phyloP scores from a whole-genome alignment of 1,284 basidiomycete species.

The Leccinum fallax region DNA sequence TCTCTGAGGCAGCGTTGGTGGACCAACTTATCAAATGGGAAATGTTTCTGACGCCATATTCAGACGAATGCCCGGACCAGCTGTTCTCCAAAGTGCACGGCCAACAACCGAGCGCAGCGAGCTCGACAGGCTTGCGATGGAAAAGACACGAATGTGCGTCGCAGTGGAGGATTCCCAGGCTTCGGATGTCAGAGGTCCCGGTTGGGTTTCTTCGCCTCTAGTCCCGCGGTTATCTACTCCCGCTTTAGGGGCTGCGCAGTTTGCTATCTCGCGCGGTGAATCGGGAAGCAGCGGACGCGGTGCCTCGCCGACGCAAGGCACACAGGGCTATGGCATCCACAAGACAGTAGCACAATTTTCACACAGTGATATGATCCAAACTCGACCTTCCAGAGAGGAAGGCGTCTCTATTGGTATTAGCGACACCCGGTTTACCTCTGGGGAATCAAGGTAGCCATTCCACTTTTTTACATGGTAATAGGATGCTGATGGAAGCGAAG shows the following conservation, averaged over 20 bases:
- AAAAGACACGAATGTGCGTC: neutral
- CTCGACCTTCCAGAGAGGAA: neutral
- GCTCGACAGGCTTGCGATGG: neutral
- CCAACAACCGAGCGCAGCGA: neutral
- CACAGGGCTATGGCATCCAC: neutral
- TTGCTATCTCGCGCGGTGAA: neutral
- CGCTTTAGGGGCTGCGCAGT: neutral
- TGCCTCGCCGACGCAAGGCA: neutral
- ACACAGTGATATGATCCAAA: neutral
- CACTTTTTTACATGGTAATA: neutral
- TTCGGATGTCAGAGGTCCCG: neutral
- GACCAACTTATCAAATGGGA: neutral
- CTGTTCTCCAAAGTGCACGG: neutral
- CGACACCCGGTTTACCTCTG: neutral
- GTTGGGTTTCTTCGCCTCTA: neutral
- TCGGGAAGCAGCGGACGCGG: neutral
- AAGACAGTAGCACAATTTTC: neutral
- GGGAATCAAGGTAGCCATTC: conserved; percentile 4
- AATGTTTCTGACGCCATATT: conserved; percentile 3
- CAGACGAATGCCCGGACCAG: conserved; percentile 4
- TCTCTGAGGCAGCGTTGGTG: conserved; percentile 14
- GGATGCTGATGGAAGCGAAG: conserved; percentile 6
- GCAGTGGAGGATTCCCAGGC: neutral
- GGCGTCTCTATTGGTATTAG: neutral
- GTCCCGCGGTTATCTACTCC: neutral